Evolutionary conservation across 2,329 filamentous ascomycete species (phyloP), one percentile per base, ranked within the genome.

Genomic region (Hypoxylon sp.): DNA sequence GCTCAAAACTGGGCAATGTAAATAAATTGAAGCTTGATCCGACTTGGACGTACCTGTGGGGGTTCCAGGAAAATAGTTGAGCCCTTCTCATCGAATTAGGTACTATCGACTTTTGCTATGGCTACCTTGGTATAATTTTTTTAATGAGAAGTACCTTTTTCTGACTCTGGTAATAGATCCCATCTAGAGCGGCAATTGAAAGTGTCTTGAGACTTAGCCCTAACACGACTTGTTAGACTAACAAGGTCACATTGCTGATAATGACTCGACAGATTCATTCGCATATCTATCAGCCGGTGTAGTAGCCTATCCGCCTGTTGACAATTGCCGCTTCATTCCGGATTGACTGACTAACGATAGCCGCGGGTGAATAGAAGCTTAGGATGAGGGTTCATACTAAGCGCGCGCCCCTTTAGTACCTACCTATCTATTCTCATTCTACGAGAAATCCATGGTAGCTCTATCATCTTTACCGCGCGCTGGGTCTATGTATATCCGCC

Each of bases 391-490:
- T 53, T 37, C 15, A 47, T 56, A 55, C 24, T 62, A 62, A 62
- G 59, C 59, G 59, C 59, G 52, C 48, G 53, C 59, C 26, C 32
- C n/a, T n/a, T n/a, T 28, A 37, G 15, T 11, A 19, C 1, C 7
- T 13, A 4, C 8, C 19, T 24, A 13, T 59, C 41, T 37, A 44
- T 44, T 34, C 15, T 13, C 22, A 24, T 49, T 24, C n/a, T 24
- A 34, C 26, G 17, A 32, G 8, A 37, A 44, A 44, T 37, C 17
- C 6, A 30, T 56, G 26, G 11, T n/a, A n/a, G n/a, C n/a, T n/a
- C n/a, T n/a, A n/a, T n/a, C n/a, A n/a, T 54, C 22, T 57, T 57
- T 62, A 24, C 59, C 59, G 59, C 59, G 59, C 53, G 59, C 48
- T 44, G 48, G 43, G 6, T 15, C 13, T 26, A 30, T 26, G n/a